Percentiles rank a stretch among this genome's conserved stretches.
phyloP scores from a whole-genome alignment of 2,329 filamentous ascomycete genomes.

The Pyricularia grisea region DNA sequence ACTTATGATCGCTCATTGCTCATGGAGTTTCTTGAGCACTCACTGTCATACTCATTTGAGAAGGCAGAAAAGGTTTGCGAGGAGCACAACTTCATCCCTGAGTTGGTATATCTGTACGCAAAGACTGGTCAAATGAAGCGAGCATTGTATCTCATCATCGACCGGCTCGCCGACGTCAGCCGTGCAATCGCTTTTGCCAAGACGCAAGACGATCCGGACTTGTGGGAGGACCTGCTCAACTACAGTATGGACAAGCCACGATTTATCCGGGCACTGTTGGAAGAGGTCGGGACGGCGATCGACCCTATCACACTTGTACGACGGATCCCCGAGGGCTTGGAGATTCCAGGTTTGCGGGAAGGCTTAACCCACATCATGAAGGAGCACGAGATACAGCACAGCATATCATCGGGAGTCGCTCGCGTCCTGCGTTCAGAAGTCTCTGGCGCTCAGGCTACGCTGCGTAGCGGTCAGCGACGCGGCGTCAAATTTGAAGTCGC shows the following conservation, averaged over 20 bases:
- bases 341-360: slow-evolving; percentile 83
- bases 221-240: slow-evolving; percentile 90
- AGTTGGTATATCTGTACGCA: slow-evolving; percentile 91
- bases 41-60: slow-evolving; percentile 82
- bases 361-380: slow-evolving; percentile 86
- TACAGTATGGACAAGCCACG: slow-evolving; percentile 97
- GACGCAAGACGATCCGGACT: slow-evolving; percentile 79
- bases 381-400: slow-evolving; percentile 91
- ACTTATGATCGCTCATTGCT: slow-evolving; percentile 61
- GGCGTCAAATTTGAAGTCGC: slow-evolving; percentile 83
- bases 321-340: slow-evolving; percentile 84
- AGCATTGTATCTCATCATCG: slow-evolving; percentile 86
- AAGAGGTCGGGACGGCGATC: slow-evolving; percentile 89
- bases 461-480: slow-evolving; percentile 70
- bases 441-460: slow-evolving; percentile 66
- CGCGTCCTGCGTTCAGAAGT: slow-evolving; percentile 83
- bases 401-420: slow-evolving; percentile 84
- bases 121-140: slow-evolving; percentile 92
- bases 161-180: slow-evolving; percentile 81
- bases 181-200: slow-evolving; percentile 94
- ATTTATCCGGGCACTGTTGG: slow-evolving; percentile 85
- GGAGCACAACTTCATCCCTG: slow-evolving; percentile 68
- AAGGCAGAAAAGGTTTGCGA: slow-evolving; percentile 74
- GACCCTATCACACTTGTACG: slow-evolving; percentile 85
- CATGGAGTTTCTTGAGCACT: slow-evolving; percentile 79